These are phyloP conservation scores for Saccharomycopsis sp. DNA, from an alignment of 805 yeast species.

Conservation along the genomic window DNA sequence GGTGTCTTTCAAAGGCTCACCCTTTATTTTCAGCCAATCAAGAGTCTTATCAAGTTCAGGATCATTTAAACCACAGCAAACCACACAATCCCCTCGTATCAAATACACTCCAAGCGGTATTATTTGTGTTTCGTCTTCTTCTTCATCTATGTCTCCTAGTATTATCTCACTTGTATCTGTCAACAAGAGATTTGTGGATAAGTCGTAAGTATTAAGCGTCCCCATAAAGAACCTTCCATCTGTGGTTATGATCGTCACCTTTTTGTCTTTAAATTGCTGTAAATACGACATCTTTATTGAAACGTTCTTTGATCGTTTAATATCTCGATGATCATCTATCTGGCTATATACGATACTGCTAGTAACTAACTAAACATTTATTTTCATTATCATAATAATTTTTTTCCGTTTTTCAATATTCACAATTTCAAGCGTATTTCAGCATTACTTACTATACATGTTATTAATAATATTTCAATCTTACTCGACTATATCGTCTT, in stretches of 20 bases:
- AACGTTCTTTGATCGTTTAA: too few species aligned
- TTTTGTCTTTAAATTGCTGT: constrained; percentile 18
- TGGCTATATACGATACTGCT: too few species aligned
- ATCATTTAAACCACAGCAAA: constrained; percentile 39
- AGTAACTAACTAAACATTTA: too few species aligned
- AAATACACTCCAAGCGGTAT: constrained; percentile 37
- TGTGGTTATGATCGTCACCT: constrained; percentile 30
- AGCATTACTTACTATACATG: too few species aligned
- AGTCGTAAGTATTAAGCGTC: constrained; percentile 31
- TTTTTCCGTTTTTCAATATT: neutral
- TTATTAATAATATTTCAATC: too few species aligned
- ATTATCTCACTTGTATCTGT: constrained; percentile 34
- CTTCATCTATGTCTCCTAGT: constrained; percentile 22
- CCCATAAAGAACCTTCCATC: constrained; percentile 30
- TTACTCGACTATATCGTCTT: too few species aligned
- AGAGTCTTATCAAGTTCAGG: constrained; percentile 25
- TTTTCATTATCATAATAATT: neutral
- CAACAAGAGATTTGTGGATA: constrained; percentile 36
- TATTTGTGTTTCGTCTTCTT: constrained; percentile 29
- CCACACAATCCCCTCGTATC: constrained; percentile 40
- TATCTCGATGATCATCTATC: too few species aligned
- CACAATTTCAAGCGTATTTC: neutral
- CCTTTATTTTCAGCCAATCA: constrained; percentile 29
- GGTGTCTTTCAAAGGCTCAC: constrained; percentile 6
- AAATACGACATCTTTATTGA: constrained; percentile 15